Evolutionary conservation across 495 filamentous ascomycete genomes (phyloP).

Genomic region (Penicillium riverlandense): DNA sequence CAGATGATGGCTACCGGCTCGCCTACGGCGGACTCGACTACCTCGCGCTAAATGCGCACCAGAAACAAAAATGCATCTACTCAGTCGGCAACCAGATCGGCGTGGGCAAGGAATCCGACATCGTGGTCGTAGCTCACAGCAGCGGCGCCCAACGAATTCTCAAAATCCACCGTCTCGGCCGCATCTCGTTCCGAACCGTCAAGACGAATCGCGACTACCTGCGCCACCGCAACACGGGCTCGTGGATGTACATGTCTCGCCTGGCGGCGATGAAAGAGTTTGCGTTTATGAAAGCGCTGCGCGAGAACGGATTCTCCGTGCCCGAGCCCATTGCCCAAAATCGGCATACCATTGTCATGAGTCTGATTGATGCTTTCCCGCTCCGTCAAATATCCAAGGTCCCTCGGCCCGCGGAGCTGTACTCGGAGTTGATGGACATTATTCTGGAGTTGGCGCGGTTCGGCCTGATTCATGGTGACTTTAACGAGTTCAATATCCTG

Average conservation of each 20-base stretch:
- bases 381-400: constrained; percentile 77
- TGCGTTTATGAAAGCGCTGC: constrained; percentile 82
- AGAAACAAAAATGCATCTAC: constrained; percentile 70
- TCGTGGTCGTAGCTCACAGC: constrained; percentile 78
- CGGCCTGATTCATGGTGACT: constrained; percentile 95
- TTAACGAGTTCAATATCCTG: constrained; percentile 98
- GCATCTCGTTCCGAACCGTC: constrained; percentile 94
- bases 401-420: constrained; percentile 70
- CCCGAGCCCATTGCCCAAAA: constrained; percentile 80
- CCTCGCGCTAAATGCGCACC: constrained; percentile 82
- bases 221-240: constrained; percentile 64
- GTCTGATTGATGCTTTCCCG: constrained; percentile 79
- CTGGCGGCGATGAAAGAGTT: constrained; percentile 89
- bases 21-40: constrained; percentile 98
- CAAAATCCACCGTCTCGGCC: constrained; percentile 90
- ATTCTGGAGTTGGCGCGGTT: constrained; percentile 77
- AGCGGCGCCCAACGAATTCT: constrained; percentile 59
- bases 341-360: constrained; percentile 94
- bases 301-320: constrained; percentile 77
- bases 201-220: constrained; percentile 96
- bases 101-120: constrained; percentile 96
- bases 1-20: constrained; percentile 92
- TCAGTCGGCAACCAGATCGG: constrained; percentile 92
- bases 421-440: constrained; percentile 81
- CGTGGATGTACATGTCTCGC: constrained; percentile 97